Evolutionary conservation across 2,329 filamentous ascomycete species (phyloP).

Genomic region (Didymella segeticola): DNA sequence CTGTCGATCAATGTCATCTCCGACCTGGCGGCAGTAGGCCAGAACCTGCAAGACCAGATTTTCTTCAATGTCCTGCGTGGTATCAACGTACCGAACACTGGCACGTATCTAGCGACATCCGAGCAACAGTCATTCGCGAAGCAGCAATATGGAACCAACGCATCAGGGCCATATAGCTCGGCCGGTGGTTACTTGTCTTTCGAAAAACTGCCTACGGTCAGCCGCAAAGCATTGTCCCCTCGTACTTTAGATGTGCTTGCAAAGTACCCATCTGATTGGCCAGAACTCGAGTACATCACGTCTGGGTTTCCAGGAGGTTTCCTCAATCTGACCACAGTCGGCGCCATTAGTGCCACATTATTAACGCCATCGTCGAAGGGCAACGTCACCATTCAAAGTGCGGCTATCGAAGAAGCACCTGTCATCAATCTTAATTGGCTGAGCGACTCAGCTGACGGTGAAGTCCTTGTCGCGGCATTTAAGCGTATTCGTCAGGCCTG

Average conservation of each 20-base stretch:
- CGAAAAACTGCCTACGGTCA: constrained; percentile 26
- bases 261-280: constrained; percentile 25
- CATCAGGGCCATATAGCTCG: constrained; percentile 28
- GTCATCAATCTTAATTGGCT: constrained; percentile 47
- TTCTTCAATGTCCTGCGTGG: constrained; percentile 29
- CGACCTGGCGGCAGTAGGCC: constrained; percentile 36
- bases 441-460: constrained; percentile 37
- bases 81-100: constrained; percentile 26
- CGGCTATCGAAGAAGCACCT: constrained; percentile 36
- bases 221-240: constrained; percentile 13
- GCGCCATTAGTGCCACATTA: constrained; percentile 23
- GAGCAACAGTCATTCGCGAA: constrained; percentile 20
- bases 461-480: constrained; percentile 40
- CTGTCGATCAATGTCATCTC: constrained; percentile 29
- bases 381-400: constrained; percentile 40
- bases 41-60: constrained; percentile 34
- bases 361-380: constrained; percentile 32
- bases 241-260: constrained; percentile 21
- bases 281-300: constrained; percentile 30
- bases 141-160: constrained; percentile 21
- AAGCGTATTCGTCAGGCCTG: constrained; percentile 41
- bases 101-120: constrained; percentile 25
- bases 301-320: constrained; percentile 25
- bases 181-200: constrained; percentile 31
- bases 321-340: constrained; percentile 18